phyloP scores from a whole-genome alignment of 2,329 filamentous ascomycete species.

The Fusarium bactridioides region DNA sequence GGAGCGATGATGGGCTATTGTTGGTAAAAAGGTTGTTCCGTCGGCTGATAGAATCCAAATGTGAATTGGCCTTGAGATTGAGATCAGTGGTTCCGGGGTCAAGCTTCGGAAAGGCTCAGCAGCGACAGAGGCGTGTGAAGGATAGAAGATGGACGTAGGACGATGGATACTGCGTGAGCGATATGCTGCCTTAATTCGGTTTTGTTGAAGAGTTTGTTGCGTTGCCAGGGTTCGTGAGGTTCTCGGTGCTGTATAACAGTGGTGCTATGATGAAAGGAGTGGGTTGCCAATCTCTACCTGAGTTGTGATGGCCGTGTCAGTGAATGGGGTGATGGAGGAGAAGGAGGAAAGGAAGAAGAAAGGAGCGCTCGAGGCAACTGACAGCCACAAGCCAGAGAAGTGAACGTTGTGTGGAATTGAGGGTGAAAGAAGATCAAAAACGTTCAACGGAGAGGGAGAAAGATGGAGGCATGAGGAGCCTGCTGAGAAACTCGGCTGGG shows the following conservation, averaged over 20 bases:
- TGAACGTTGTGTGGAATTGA: conserved; percentile 22
- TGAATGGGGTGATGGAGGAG: neutral
- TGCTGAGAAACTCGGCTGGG: neutral
- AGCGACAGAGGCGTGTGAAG: neutral
- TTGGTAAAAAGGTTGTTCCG: neutral
- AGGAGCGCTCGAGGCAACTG: conserved; percentile 16
- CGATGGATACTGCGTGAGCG: conserved; percentile 37
- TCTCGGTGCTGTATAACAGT: conserved; percentile 12
- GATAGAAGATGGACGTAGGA: conserved; percentile 18
- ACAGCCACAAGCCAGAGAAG: conserved; percentile 12
- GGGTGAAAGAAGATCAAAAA: conserved; percentile 12
- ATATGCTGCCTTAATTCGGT: conserved; percentile 36
- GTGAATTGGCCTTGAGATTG: neutral
- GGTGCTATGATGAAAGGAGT: conserved; percentile 28
- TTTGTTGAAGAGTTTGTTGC: conserved; percentile 12
- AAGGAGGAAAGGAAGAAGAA: conserved; percentile 15
- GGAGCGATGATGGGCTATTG: neutral
- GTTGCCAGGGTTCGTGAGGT: conserved; percentile 20
- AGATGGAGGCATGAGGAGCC: conserved; percentile 8
- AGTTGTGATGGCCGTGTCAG: conserved; percentile 11
- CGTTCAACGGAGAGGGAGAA: conserved; percentile 13
- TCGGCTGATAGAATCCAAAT: neutral
- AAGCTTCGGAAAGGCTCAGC: neutral
- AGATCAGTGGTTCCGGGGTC: neutral
- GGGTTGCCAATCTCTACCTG: conserved; percentile 13